Evolutionary conservation across 495 filamentous ascomycete genomes (phyloP).

Genomic region (Paragyromitra xinjiangensis): DNA sequence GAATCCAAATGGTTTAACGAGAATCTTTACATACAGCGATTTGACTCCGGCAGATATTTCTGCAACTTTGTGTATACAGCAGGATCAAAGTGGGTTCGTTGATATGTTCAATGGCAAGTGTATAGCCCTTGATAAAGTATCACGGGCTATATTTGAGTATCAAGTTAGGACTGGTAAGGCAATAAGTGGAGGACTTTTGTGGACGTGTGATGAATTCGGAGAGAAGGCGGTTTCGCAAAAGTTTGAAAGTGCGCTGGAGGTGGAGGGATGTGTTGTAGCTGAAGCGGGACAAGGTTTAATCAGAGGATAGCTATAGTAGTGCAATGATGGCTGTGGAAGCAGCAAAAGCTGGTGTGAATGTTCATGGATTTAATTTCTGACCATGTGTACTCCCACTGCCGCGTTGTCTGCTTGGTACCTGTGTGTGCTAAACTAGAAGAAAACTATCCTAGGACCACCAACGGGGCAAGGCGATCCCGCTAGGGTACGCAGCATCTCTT

Average conservation of each 20-base stretch:
- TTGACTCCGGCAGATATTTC: slow-evolving; percentile 19
- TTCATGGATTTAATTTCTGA: too few relatives aligned
- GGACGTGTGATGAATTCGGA: slow-evolving; percentile 15
- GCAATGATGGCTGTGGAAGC: too few relatives aligned
- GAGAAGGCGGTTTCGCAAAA: background rate
- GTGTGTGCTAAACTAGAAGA: too few relatives aligned
- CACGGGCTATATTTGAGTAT: slow-evolving; percentile 3
- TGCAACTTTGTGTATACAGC: slow-evolving; percentile 21
- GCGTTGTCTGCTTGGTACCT: too few relatives aligned
- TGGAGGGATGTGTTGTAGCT: slow-evolving; percentile 23
- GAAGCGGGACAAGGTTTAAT: background rate
- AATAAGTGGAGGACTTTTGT: slow-evolving; percentile 10
- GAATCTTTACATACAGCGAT: slow-evolving; percentile 41
- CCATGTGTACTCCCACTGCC: too few relatives aligned
- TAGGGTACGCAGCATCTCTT: too few relatives aligned
- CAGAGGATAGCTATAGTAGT: background rate
- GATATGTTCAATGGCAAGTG: slow-evolving; percentile 8
- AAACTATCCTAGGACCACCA: too few relatives aligned
- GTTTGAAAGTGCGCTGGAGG: slow-evolving; percentile 15
- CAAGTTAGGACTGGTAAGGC: slow-evolving; percentile 6
- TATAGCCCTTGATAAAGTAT: slow-evolving; percentile 18
- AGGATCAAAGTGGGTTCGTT: slow-evolving; percentile 3
- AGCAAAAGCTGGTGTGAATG: too few relatives aligned
- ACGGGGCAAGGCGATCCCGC: too few relatives aligned
- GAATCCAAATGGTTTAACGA: slow-evolving; percentile 18